Evolutionary conservation across 2,329 filamentous ascomycete genomes (phyloP).

Genomic region (Ophiostoma australiae): DNA sequence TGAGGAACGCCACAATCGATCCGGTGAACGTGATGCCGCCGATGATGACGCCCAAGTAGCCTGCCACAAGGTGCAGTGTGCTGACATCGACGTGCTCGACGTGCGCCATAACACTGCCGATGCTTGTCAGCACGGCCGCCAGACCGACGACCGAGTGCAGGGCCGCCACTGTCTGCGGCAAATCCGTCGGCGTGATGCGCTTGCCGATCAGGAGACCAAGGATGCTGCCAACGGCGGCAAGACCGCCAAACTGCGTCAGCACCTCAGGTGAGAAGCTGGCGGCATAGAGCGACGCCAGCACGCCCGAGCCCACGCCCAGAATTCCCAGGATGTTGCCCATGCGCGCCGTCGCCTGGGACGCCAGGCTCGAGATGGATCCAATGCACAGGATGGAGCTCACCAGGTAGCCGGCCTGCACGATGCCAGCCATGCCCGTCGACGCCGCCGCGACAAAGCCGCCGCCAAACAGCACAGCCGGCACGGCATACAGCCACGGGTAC

Average conservation of each 20-base stretch:
- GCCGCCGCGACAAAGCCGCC: conserved; percentile 77
- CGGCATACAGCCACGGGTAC: conserved; percentile 79
- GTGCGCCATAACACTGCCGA: conserved; percentile 76
- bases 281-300: conserved; percentile 74
- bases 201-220: conserved; percentile 70
- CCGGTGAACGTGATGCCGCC: conserved; percentile 88
- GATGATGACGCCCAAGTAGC: conserved; percentile 80
- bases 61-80: conserved; percentile 77
- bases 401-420: conserved; percentile 83
- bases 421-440: conserved; percentile 72
- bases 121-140: conserved; percentile 80
- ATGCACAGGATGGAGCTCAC: conserved; percentile 83
- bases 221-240: conserved; percentile 67
- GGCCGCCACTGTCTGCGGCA: conserved; percentile 84
- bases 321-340: conserved; percentile 84
- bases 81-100: conserved; percentile 58
- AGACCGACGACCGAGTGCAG: conserved; percentile 87
- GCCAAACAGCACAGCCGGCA: conserved; percentile 71
- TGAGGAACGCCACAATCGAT: conserved; percentile 83
- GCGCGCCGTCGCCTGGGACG: conserved; percentile 75
- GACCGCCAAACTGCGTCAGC: conserved; percentile 70
- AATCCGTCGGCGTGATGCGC: conserved; percentile 79
- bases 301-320: conserved; percentile 75
- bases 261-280: conserved; percentile 77
- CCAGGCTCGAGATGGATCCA: conserved; percentile 72